These are phyloP conservation scores for Lichina pygmaea DNA, from an alignment of 495 filamentous ascomycete genomes.

Conservation along the genomic window DNA sequence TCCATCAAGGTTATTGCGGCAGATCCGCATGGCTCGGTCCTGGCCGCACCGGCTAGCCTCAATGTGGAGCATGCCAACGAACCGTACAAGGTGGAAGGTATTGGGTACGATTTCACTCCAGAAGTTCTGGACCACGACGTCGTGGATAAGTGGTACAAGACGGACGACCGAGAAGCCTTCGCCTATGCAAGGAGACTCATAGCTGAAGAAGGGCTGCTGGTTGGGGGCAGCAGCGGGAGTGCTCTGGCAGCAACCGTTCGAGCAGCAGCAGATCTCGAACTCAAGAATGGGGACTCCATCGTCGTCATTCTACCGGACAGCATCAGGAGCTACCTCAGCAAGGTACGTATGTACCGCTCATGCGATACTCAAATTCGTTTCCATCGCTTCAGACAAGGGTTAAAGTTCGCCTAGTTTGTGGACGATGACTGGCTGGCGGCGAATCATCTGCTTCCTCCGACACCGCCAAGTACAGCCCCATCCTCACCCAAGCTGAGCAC, in stretches of 20 bases:
- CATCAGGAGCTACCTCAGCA: conserved; percentile 92
- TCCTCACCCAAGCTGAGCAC: conserved; percentile 12
- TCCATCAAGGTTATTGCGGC: conserved; percentile 69
- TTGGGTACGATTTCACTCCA: conserved; percentile 95
- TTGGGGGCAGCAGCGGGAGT: conserved; percentile 83
- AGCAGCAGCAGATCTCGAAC: conserved; percentile 44
- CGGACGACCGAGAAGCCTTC: conserved; percentile 78
- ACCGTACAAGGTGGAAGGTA: conserved; percentile 92
- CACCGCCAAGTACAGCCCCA: conserved; percentile 22
- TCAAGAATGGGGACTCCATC: conserved; percentile 53
- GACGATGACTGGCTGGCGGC: conserved; percentile 97
- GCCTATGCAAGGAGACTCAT: conserved; percentile 69
- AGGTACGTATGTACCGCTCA: conserved; percentile 18
- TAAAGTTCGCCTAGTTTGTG: conserved; percentile 31
- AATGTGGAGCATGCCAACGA: conserved; percentile 59
- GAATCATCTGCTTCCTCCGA: conserved; percentile 54
- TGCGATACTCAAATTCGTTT: not conserved
- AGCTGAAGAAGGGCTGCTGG: conserved; percentile 78
- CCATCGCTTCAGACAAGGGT: not conserved
- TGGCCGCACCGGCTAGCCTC: conserved; percentile 50
- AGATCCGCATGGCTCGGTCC: conserved; percentile 69
- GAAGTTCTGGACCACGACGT: conserved; percentile 60
- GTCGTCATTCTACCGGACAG: conserved; percentile 86
- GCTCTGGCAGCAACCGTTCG: conserved; percentile 67
- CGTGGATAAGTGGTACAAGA: conserved; percentile 97